Evolutionary conservation across 345 rosid species (phyloP).

Genomic region (Camelina laxa): DNA sequence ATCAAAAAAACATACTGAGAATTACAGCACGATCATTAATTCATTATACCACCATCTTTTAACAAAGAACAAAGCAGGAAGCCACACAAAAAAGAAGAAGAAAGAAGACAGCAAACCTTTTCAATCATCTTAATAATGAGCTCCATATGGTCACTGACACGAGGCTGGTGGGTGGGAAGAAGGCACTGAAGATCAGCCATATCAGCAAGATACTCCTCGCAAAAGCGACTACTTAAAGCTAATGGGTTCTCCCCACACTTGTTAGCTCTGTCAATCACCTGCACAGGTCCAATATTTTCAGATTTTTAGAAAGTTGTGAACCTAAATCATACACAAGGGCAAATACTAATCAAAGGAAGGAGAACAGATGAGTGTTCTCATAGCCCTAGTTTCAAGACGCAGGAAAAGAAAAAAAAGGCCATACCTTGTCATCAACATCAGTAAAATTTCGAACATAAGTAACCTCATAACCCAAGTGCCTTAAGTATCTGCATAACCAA

Average conservation of each 20-base stretch:
- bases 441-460: constrained; percentile 76
- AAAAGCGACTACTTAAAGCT: constrained; percentile 56
- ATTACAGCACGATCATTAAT: background rate
- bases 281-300: background rate
- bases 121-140: constrained; percentile 60
- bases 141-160: constrained; percentile 38
- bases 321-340: background rate
- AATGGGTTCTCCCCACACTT: constrained; percentile 54
- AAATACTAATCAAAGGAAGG: too few species aligned
- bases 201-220: constrained; percentile 68
- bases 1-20: background rate
- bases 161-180: constrained; percentile 20
- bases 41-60: background rate
- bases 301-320: background rate
- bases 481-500: constrained; percentile 57
- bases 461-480: constrained; percentile 65
- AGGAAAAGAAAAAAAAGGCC: background rate
- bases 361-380: background rate
- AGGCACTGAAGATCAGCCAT: constrained; percentile 46
- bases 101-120: background rate
- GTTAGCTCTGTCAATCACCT: background rate
- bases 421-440: constrained; percentile 80
- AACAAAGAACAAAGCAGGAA: background rate
- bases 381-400: background rate
- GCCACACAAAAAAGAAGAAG: background rate